Conservation (phyloP, 2,329 filamentous ascomycete species). For the Penicillium sp. region DNA sequence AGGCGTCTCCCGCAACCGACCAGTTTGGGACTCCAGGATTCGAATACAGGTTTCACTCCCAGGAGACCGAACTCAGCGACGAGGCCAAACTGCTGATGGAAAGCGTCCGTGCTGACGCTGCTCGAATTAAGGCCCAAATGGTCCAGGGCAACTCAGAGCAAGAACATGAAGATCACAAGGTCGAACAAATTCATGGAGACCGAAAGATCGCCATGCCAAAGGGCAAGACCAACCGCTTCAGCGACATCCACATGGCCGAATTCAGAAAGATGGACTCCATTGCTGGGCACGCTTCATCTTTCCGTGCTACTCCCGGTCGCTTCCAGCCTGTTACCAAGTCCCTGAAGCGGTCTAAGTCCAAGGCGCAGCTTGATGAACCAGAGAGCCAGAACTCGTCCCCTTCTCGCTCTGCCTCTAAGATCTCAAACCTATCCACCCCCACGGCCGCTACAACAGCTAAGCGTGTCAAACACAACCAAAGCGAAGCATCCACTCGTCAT, state of each 20-base stretch:
- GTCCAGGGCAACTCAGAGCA: slow-evolving; percentile 60
- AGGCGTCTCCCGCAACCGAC: slow-evolving; percentile 30
- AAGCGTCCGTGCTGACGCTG: slow-evolving; percentile 69
- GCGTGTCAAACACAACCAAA: slow-evolving; percentile 64
- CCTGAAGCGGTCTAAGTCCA: slow-evolving; percentile 55
- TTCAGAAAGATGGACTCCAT: slow-evolving; percentile 99
- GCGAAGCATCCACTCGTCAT: slow-evolving; percentile 66
- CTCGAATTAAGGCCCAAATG: slow-evolving; percentile 68
- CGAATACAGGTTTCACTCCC: slow-evolving; percentile 46
- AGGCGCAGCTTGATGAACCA: slow-evolving; percentile 64
- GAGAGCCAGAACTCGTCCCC: slow-evolving; percentile 46
- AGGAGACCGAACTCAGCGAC: slow-evolving; percentile 46
- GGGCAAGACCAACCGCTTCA: slow-evolving; percentile 75
- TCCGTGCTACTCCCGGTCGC: slow-evolving; percentile 49
- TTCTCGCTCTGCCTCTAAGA: slow-evolving; percentile 31
- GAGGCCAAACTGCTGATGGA: slow-evolving; percentile 59
- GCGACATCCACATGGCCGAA: slow-evolving; percentile 77
- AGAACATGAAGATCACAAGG: slow-evolving; percentile 45
- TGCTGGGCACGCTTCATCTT: slow-evolving; percentile 77
- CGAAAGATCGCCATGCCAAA: slow-evolving; percentile 79
- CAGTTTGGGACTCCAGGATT: slow-evolving; percentile 46
- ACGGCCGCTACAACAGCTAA: slow-evolving; percentile 55
- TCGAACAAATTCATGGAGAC: slow-evolving; percentile 44
- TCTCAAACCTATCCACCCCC: slow-evolving; percentile 32
- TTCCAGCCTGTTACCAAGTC: slow-evolving; percentile 41